Base-by-base conservation (phyloP, 1,284 basidiomycete genomes). In the Hortiboletus rubellus region DNA sequence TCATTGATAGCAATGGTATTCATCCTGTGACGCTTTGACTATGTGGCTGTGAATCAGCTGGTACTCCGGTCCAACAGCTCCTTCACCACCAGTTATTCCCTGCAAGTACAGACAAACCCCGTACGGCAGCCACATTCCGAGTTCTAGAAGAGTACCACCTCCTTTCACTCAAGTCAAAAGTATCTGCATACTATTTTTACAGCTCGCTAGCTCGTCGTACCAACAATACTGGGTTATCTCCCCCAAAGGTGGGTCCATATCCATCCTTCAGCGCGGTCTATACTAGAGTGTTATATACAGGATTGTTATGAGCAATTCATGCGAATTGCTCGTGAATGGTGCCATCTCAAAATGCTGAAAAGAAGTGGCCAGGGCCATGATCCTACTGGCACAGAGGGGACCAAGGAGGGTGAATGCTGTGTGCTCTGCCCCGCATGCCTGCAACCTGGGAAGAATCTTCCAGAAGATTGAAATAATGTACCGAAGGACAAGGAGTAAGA, bases 321-420 rank as follows among this genome's bases (percentile, higher is more conserved):
- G 40, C 6, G 36, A 3, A 60, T 60, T 7, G 10, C 45, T 6
- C 22, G 6, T 2, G 41, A 60, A 22, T 60, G 58, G 52, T 24
- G 11, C 0, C 52, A 60, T 9, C 22, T 59, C 4, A 66, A 65
- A 40, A 31, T 57, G 31, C 37, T 67, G 37, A 68, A 67, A 50
- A 36, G 62, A 5, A 24, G 43, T 0, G 48, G 57, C 0, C 18
- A 11, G 0, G 40, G 40, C 1, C 48, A 55, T 18, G 41, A 40
- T 17, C 31, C 52, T 1, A 1, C 3, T 3, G 45, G 53, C 1
- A 7, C 34, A 1, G 34, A 50, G 1, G 2, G 3, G 5, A 55
- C 53, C 1, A 4, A 38, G 6, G 46, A 45, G 18, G 54, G 50
- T 0, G 11, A 49, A 3, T 59, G 54, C 27, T 12, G 12, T 0